Percentiles rank a stretch among this genome's conserved stretches.
Conservation (phyloP, 225 moss, liverwort and hornwort species). For the Climacium dendroides region DNA sequence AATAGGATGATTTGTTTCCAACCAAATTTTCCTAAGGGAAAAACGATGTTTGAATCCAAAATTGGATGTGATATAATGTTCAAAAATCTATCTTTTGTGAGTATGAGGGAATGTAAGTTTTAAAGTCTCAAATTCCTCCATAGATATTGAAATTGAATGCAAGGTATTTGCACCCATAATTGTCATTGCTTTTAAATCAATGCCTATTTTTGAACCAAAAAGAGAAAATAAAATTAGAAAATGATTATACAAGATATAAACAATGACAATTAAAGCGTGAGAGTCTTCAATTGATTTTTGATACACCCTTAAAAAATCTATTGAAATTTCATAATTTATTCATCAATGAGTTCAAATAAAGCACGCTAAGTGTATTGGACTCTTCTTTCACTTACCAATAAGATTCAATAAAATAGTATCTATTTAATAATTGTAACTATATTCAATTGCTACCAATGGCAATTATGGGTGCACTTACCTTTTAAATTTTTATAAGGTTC, state of each 20-base stretch:
- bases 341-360: fast-evolving
- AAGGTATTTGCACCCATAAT: not conserved
- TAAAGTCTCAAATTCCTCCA: not conserved
- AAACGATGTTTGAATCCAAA: not conserved
- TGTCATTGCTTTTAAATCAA: not conserved
- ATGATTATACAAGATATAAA: not conserved
- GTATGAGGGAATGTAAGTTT: not conserved
- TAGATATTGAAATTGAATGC: not conserved
- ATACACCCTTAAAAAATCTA: not conserved
- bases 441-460: not conserved
- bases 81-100: not conserved
- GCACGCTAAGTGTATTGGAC: too few relatives aligned
- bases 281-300: not conserved
- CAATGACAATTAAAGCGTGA: not conserved
- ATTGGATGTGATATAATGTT: too few relatives aligned
- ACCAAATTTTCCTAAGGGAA: fast-evolving
- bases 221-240: not conserved
- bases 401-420: not conserved
- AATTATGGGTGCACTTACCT: not conserved
- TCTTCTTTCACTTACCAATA: not conserved
- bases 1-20: not conserved
- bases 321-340: not conserved
- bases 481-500: not conserved
- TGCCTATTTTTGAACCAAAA: not conserved
- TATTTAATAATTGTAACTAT: not conserved